A percentile compares a stretch with the other conserved stretches of the same genome.
Conservation (phyloP, 768 basidiomycete genomes). For the Tylopilus cervinicoccineus region DNA sequence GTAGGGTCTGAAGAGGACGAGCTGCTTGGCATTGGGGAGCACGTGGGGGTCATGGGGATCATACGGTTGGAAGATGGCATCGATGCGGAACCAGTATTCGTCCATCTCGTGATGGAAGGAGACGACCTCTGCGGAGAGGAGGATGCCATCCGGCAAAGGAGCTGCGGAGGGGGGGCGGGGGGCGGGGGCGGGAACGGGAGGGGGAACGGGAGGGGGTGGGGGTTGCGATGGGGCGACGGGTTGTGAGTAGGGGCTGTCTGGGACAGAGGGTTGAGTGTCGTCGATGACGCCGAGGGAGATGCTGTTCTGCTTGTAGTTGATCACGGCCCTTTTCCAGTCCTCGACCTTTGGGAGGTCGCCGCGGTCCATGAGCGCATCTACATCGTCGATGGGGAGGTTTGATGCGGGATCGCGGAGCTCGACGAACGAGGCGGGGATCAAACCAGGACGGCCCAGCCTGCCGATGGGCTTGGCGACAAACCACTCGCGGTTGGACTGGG, state of each 20-base stretch:
- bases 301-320: slow-evolving; percentile 93
- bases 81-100: slow-evolving; percentile 96
- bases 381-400: slow-evolving; percentile 70
- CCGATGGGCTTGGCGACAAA: slow-evolving; percentile 99
- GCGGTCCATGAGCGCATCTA: slow-evolving; percentile 74
- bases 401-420: slow-evolving; percentile 93
- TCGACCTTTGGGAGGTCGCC: slow-evolving; percentile 95
- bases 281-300: slow-evolving; percentile 94
- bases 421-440: slow-evolving; percentile 97
- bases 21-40: slow-evolving; percentile 66
- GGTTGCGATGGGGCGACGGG: slow-evolving; percentile 6
- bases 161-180: slow-evolving; percentile 41
- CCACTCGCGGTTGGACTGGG: slow-evolving; percentile 99
- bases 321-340: slow-evolving; percentile 96
- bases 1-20: slow-evolving; percentile 92
- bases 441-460: slow-evolving; percentile 87
- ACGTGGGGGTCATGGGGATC: slow-evolving; percentile 49
- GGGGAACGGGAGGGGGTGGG: neutral
- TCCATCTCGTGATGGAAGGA: slow-evolving; percentile 98
- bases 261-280: slow-evolving; percentile 40
- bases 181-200: slow-evolving; percentile 9
- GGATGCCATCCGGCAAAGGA: slow-evolving; percentile 73
- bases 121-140: slow-evolving; percentile 83
- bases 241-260: slow-evolving; percentile 40
- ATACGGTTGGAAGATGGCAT: slow-evolving; percentile 86